These are phyloP conservation scores for Lumnitzera racemosa DNA, from an alignment of 345 rosid species.

Conservation along the genomic window DNA sequence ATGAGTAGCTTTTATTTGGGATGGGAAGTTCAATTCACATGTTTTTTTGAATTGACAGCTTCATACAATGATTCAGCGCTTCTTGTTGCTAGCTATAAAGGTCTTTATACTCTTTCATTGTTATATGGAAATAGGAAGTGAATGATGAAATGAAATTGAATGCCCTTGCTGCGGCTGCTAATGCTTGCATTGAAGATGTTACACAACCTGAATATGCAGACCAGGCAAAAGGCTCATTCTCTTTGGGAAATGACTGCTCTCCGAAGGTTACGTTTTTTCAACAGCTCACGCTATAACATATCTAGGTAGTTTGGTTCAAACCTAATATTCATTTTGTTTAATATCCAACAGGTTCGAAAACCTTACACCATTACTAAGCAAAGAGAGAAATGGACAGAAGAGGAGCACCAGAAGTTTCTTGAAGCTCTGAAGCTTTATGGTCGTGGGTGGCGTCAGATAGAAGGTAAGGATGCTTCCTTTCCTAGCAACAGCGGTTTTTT, in stretches of 20 bases:
- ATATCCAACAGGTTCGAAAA: slow-evolving; percentile 46
- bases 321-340: background rate
- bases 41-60: too few species aligned
- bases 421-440: slow-evolving; percentile 83
- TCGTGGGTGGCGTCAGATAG: slow-evolving; percentile 78
- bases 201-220: background rate
- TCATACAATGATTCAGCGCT: too few species aligned
- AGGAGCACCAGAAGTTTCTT: slow-evolving; percentile 78
- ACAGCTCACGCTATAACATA: background rate
- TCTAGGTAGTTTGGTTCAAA: background rate
- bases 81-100: too few species aligned
- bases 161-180: slow-evolving; percentile 3
- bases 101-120: too few species aligned
- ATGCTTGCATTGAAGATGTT: slow-evolving; percentile 5
- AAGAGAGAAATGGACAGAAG: slow-evolving; percentile 86
- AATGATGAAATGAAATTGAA: background rate
- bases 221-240: slow-evolving; percentile 4
- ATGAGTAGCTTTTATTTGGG: too few species aligned
- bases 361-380: slow-evolving; percentile 80
- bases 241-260: slow-evolving; percentile 9
- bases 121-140: too few species aligned
- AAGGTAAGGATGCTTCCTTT: slow-evolving; percentile 35
- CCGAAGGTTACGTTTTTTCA: slow-evolving; percentile 19
- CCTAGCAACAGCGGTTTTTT: too few species aligned
- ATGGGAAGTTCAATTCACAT: too few species aligned